Conservation (phyloP, 306 rosid species). For the Arachis hypogaea region DNA sequence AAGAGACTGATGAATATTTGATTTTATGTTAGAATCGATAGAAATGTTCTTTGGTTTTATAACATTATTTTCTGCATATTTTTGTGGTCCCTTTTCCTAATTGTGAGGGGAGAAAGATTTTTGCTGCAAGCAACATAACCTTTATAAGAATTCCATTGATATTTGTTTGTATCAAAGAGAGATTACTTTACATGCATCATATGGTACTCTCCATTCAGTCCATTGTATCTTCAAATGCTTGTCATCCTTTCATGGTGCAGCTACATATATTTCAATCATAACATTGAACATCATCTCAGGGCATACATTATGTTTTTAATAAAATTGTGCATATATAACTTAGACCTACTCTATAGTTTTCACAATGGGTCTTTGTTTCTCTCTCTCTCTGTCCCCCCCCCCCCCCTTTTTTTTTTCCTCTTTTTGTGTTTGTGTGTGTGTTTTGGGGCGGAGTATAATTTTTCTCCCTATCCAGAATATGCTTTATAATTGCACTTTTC, state of each 20-base stretch:
- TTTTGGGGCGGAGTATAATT: too few relatives aligned
- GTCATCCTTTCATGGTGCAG: background rate
- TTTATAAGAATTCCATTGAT: conserved; percentile 1
- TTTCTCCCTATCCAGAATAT: too few relatives aligned
- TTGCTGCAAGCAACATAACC: background rate
- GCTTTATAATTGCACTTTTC: too few relatives aligned
- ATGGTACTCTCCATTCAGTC: background rate
- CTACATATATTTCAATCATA: conserved; percentile 19
- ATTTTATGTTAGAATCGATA: conserved; percentile 1
- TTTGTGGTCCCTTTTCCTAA: background rate
- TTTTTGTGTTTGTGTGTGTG: too few relatives aligned
- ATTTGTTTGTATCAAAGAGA: conserved; percentile 1
- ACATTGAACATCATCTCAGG: background rate
- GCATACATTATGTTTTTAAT: background rate
- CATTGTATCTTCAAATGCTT: conserved; percentile 19
- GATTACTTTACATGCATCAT: background rate
- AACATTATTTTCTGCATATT: background rate
- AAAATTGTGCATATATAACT: conserved; percentile 10
- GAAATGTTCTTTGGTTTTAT: conserved; percentile 10
- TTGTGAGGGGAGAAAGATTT: background rate
- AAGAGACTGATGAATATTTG: conserved; percentile 3
- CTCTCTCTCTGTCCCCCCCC: too few relatives aligned
- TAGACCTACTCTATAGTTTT: background rate
- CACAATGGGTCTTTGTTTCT: too few relatives aligned
- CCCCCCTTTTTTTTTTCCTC: too few relatives aligned